phyloP scores from a whole-genome alignment of 371 early-diverging fungal species.

The Coemansia sp. region DNA sequence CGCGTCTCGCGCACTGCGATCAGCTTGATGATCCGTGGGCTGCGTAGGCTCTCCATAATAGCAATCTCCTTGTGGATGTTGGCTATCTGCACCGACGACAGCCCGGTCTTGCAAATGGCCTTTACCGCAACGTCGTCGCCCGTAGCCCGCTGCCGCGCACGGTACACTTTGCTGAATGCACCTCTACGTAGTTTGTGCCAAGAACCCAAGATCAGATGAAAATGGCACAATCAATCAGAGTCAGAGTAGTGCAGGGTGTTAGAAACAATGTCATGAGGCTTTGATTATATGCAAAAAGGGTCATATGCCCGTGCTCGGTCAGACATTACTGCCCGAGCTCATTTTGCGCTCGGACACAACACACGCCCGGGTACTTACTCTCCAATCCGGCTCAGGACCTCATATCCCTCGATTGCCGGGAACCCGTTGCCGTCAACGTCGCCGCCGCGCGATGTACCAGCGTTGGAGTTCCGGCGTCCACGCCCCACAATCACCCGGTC shows the following conservation, averaged over 20 bases:
- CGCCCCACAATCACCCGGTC: not conserved
- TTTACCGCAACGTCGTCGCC: constrained; percentile 77
- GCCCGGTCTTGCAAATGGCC: constrained; percentile 60
- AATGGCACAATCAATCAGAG: too few species aligned
- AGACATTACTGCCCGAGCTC: not conserved
- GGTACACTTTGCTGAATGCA: constrained; percentile 81
- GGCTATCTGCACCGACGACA: constrained; percentile 59
- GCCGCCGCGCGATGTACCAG: constrained; percentile 19
- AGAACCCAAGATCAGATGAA: too few species aligned
- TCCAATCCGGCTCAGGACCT: constrained; percentile 37
- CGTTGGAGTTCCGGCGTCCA: constrained; percentile 37
- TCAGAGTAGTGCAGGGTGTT: too few species aligned
- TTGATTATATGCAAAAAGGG: too few species aligned
- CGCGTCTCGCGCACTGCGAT: constrained; percentile 57
- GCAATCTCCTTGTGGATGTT: constrained; percentile 82
- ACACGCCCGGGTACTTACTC: constrained; percentile 35
- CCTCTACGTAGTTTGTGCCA: constrained; percentile 56
- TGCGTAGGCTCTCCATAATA: constrained; percentile 81
- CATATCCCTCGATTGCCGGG: constrained; percentile 45
- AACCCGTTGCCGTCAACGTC: constrained; percentile 29
- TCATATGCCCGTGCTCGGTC: not conserved
- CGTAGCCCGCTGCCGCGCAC: constrained; percentile 56
- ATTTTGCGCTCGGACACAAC: not conserved
- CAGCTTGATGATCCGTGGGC: constrained; percentile 75
- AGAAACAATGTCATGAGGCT: too few species aligned